Base-by-base conservation (phyloP, 1,284 basidiomycete genomes). In the Moesziomyces sp. region DNA sequence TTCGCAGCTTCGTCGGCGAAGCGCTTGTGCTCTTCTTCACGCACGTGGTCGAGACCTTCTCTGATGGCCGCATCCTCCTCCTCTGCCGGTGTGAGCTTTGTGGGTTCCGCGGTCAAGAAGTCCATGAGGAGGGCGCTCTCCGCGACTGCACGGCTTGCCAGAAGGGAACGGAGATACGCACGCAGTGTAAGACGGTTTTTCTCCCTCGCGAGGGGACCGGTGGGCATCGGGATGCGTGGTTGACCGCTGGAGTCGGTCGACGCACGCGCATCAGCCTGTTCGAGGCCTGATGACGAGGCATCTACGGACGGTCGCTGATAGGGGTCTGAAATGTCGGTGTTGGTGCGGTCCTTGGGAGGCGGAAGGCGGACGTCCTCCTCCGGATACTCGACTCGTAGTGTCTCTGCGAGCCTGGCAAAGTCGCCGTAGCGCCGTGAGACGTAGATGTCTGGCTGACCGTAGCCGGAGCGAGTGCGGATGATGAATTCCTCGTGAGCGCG, bases 391-490 rank as follows among this genome's bases (percentile, higher is more conserved):
- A 79, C 63, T 7, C 69, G 58, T 26, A 83, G 67, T 16, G 78
- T 76, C 16, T 82, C 73, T 43, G 80, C 77, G 11, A 83, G 68
- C 18, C 62, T 58, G 78, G 88, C 91, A 85, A 99, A 98, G 83
- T 99, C 96, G 14, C 96, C 95, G 82, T 99, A 96, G 70, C 97
- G 88, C 62, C 97, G 88, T 1, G 93, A 93, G 3, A 98, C 96
- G 82, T 90, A 94, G 5, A 93, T 88, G 74, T 97, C 94, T 1
- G 87, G 87, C 65, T 88, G 88, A 13, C 89, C 88, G 11, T 58
- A 65, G 23, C 72, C 72, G 35, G 93, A 87, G 14, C 91, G 88
- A 0, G 96, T 99, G 30, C 93, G 89, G 40, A 99, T 90, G 78
- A 99, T 90, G 84, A 99, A 99, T 87, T 98, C 96, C 49, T 82